Evolutionary conservation across 208 protist genomes (phyloP), one percentile per base, ranked within the genome.

Genomic region (Phytomonas francai): DNA sequence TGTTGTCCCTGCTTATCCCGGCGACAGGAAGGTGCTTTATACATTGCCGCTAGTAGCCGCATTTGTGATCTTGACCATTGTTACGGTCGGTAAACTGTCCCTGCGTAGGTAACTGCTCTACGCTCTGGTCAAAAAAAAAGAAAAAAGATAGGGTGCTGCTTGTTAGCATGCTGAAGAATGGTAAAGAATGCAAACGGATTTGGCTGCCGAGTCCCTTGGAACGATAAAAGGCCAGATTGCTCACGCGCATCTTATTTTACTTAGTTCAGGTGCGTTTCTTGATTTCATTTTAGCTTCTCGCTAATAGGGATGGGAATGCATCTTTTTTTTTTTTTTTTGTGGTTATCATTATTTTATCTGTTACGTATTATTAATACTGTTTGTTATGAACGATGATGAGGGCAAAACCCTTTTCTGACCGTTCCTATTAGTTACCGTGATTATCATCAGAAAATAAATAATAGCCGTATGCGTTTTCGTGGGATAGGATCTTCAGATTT

Each of bases 251-350:
- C 16, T 49, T 22, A 12, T 19, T 19, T 6, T 12, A 49, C 16
- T 49, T 49, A 49, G 4, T 12, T 49, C 1, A 49, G 14, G 39
- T 49, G 39, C 16, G 39, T 19, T 49, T 49, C 39, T 49, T 49
- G 39, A 49, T 19, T 49, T 49, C 2, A 19, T 19, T 49, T 49
- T 2, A 19, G 12, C 4, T 3, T 9, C 16, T 12, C 3, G 16
- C 4, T 49, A 12, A 49, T 49, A 49, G 4, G 12, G 4, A 49
- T 22, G 4, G 39, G 14, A 22, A 49, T 49, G 39, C 39, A 49
- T 49, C 67, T 33, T 45, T 65, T 42, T 16, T 57, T 59, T 70
- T 67, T 22, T 30, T 70, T 70, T 19, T 65, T 74, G 65, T 30
- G 70, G 31, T 61, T 30, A 39, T 9, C 51, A 12, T 58, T 59